These are phyloP conservation scores for Stenogyne calaminthoides DNA, from an alignment of 305 asterid genomes.

Conservation along the genomic window DNA sequence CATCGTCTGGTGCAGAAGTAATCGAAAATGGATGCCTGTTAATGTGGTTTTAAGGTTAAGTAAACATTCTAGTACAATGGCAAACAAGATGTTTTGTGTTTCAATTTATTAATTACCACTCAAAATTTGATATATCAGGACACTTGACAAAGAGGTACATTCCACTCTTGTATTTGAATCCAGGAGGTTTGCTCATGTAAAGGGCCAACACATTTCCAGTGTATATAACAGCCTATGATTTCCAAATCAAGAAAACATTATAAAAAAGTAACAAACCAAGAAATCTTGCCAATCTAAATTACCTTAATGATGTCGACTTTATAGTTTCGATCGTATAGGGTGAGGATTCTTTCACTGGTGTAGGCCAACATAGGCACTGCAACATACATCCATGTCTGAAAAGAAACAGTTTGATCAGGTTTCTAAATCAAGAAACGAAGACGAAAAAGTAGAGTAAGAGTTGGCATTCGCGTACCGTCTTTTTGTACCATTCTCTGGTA, in stretches of 20 bases:
- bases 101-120: slow-evolving; percentile 55
- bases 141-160: slow-evolving; percentile 93
- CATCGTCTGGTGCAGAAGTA: slow-evolving; percentile 95
- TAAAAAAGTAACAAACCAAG: slow-evolving; percentile 15
- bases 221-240: slow-evolving; percentile 80
- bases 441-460: background rate
- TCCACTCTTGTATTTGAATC: slow-evolving; percentile 93
- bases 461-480: slow-evolving; percentile 52
- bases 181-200: slow-evolving; percentile 80
- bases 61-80: background rate
- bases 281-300: background rate
- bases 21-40: slow-evolving; percentile 97
- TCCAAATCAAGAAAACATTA: background rate
- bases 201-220: slow-evolving; percentile 88
- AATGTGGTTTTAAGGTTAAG: background rate
- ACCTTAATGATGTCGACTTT: slow-evolving; percentile 71
- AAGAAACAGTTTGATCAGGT: background rate
- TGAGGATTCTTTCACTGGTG: slow-evolving; percentile 62
- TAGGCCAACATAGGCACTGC: slow-evolving; percentile 61
- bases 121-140: slow-evolving; percentile 72
- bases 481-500: slow-evolving; percentile 66
- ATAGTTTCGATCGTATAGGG: slow-evolving; percentile 56
- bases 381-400: slow-evolving; percentile 93
- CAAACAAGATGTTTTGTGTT: background rate
- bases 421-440: background rate